These are phyloP conservation scores for Emmonsiellopsis sp. DNA, from an alignment of 2,329 filamentous ascomycete species.

Conservation along the genomic window DNA sequence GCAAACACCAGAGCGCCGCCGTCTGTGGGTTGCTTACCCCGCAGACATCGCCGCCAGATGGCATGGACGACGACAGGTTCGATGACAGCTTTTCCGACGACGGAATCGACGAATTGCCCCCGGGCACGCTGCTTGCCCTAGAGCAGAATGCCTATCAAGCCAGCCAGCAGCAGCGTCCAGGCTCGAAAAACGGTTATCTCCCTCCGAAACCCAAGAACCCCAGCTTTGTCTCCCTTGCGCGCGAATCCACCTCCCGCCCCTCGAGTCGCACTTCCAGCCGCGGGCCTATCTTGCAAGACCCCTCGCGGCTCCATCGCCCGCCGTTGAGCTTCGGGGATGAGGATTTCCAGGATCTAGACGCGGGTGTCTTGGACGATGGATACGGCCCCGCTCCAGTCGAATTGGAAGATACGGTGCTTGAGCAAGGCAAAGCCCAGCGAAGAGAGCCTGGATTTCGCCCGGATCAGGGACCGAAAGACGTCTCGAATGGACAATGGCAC, in stretches of 20 bases:
- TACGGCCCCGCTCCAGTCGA: slow-evolving; percentile 17
- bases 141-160: slow-evolving; percentile 38
- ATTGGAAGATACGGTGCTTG: slow-evolving; percentile 10
- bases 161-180: slow-evolving; percentile 28
- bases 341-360: slow-evolving; percentile 36
- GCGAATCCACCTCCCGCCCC: slow-evolving; percentile 2
- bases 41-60: slow-evolving; percentile 16
- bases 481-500: background rate
- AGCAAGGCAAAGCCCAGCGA: background rate
- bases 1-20: background rate
- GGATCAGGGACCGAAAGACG: background rate
- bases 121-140: slow-evolving; percentile 34
- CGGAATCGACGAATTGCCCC: slow-evolving; percentile 36
- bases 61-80: slow-evolving; percentile 39
- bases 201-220: slow-evolving; percentile 2
- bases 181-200: slow-evolving; percentile 1
- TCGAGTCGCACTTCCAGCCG: background rate
- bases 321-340: slow-evolving; percentile 34
- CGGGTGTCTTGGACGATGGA: slow-evolving; percentile 34
- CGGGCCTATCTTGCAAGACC: slow-evolving; percentile 6
- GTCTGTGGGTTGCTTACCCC: background rate
- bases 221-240: background rate
- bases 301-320: slow-evolving; percentile 11
- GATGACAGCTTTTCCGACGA: slow-evolving; percentile 42
- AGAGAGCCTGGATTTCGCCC: background rate